Base-by-base conservation (phyloP, 2,329 filamentous ascomycete species). In the Aspergillus tanneri region DNA sequence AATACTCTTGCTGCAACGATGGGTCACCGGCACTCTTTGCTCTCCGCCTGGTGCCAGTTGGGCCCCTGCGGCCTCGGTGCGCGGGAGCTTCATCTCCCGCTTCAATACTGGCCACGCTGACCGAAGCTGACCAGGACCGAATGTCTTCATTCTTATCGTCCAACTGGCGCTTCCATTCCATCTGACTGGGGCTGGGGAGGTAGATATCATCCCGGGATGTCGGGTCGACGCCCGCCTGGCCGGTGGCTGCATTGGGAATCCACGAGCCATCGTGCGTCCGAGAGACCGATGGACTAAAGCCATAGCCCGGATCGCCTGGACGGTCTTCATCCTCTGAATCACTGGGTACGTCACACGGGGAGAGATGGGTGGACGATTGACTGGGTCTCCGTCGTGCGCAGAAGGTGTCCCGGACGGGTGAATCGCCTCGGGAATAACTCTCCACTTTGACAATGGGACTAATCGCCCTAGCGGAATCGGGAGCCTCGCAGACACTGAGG, bases 141-240 rank as follows among this genome's bases (percentile, higher is more conserved):
- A 83, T 79, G 44, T 80, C 77, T 7, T 72, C 68, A 48, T 80
- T 79, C 56, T 75, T 80, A 42, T 80, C 75, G 3, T 73, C 70
- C 24, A 72, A 64, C 25, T 73, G 66, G 41, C 74, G 71, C 48
- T 73, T 66, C 35, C 73, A 66, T 39, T 74, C 71, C 40, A 79
- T 65, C 21, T 82, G 77, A 39, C 78, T 77, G 6, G 79, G 66
- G 40, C 72, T 80, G 11, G 70, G 70, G 3, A 79, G 67, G 37
- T 70, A 70, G 12, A 67, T 63, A 44, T 76, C 62, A 4, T 67
- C 69, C 36, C 79, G 72, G 27, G 72, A 66, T 5, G 66, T 59
- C 7, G 79, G 79, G 28, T 70, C 73, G 24, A 81, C 56, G 10
- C 78, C 77, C 38, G 65, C 64, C 40, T 75, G 72, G 8, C 72